phyloP scores from a whole-genome alignment of 805 yeast genomes.

The Saturnispora bothae region DNA sequence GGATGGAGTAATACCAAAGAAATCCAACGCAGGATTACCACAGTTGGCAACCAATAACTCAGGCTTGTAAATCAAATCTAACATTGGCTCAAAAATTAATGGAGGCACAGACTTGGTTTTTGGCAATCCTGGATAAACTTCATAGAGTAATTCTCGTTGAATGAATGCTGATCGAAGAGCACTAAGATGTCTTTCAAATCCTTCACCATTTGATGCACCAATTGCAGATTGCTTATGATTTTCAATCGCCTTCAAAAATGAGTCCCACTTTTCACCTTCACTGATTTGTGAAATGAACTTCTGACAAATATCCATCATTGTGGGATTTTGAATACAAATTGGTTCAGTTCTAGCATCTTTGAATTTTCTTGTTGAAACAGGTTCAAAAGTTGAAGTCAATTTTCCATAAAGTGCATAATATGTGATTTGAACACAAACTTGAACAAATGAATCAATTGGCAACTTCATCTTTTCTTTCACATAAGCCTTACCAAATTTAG shows the following conservation, averaged over 20 bases:
- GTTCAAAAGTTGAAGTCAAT: slow-evolving; percentile 30
- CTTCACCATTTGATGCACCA: slow-evolving; percentile 48
- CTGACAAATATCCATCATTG: slow-evolving; percentile 44
- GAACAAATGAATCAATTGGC: slow-evolving; percentile 42
- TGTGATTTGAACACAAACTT: slow-evolving; percentile 42
- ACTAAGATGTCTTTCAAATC: slow-evolving; percentile 64
- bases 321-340: slow-evolving; percentile 51
- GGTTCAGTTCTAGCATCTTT: slow-evolving; percentile 62
- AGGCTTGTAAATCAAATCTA: slow-evolving; percentile 28
- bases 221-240: slow-evolving; percentile 40
- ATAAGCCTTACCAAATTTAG: slow-evolving; percentile 23
- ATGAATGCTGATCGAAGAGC: slow-evolving; percentile 50
- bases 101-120: slow-evolving; percentile 28
- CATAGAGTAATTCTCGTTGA: slow-evolving; percentile 36
- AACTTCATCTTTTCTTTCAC: slow-evolving; percentile 32
- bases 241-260: slow-evolving; percentile 41
- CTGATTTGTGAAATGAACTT: slow-evolving; percentile 49
- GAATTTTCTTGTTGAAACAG: slow-evolving; percentile 58
- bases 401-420: slow-evolving; percentile 47
- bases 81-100: slow-evolving; percentile 33
- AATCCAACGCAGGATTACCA: slow-evolving; percentile 48
- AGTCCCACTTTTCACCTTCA: slow-evolving; percentile 35
- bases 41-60: slow-evolving; percentile 40
- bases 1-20: slow-evolving; percentile 53
- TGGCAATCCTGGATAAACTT: slow-evolving; percentile 35